Evolutionary conservation across 148 eudicot species (phyloP).

Genomic region (Fagopyrum homotropicum): DNA sequence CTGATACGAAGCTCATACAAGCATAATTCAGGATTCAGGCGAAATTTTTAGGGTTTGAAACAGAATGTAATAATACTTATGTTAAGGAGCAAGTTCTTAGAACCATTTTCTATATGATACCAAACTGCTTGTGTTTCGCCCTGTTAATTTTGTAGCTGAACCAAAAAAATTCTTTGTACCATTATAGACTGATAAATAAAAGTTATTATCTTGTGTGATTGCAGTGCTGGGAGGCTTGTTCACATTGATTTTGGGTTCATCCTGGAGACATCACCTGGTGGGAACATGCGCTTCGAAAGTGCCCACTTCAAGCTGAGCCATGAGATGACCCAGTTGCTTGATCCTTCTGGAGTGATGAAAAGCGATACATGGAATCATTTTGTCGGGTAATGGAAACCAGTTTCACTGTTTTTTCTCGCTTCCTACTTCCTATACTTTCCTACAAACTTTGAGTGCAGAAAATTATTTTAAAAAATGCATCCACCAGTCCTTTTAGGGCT

Average conservation of each 20-base stretch:
- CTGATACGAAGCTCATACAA: background rate
- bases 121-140: background rate
- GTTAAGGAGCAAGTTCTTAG: background rate
- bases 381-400: conserved; percentile 50
- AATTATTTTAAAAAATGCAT: background rate
- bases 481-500: background rate
- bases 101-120: conserved; percentile 6
- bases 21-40: background rate
- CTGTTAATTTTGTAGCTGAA: background rate
- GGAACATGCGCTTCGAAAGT: conserved; percentile 95
- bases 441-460: background rate
- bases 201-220: background rate
- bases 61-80: background rate
- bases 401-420: background rate
- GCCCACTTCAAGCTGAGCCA: conserved; percentile 98
- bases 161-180: background rate
- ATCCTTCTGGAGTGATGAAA: conserved; percentile 96
- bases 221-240: conserved; percentile 91
- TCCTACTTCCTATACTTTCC: background rate
- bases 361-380: conserved; percentile 89
- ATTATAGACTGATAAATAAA: conserved; percentile 2
- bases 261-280: conserved; percentile 95
- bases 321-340: conserved; percentile 98
- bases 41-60: background rate
- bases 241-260: conserved; percentile 98